These are phyloP conservation scores for Fusarium pseudoanthophilum DNA, from an alignment of 2,329 filamentous ascomycete genomes.

Conservation along the genomic window DNA sequence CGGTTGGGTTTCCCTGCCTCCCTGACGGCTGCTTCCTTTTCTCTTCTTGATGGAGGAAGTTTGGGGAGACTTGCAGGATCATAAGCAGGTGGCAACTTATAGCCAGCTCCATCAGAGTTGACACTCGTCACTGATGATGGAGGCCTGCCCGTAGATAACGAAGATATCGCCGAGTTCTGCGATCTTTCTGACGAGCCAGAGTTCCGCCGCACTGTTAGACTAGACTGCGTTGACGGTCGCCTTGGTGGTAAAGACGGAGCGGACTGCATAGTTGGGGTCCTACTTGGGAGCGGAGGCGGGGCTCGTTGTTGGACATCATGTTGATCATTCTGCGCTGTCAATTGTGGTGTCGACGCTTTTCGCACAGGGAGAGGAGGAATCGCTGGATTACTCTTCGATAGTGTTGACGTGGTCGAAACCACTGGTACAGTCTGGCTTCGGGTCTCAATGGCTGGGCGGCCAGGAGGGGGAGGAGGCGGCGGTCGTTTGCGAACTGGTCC, in stretches of 20 bases:
- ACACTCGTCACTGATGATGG: slow-evolving; percentile 61
- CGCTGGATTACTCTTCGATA: slow-evolving; percentile 24
- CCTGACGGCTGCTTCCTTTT: slow-evolving; percentile 56
- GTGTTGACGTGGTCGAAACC: slow-evolving; percentile 46
- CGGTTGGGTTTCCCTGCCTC: slow-evolving; percentile 39
- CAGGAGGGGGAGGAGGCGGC: slow-evolving; percentile 54
- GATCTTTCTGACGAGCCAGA: slow-evolving; percentile 70
- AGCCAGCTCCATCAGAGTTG: slow-evolving; percentile 53
- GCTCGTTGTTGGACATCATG: slow-evolving; percentile 33
- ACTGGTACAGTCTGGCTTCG: slow-evolving; percentile 52
- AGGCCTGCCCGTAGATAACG: slow-evolving; percentile 59
- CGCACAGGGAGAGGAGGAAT: slow-evolving; percentile 38
- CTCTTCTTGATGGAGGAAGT: slow-evolving; percentile 65
- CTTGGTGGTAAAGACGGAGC: slow-evolving; percentile 63
- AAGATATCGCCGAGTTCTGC: slow-evolving; percentile 64
- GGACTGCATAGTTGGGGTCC: slow-evolving; percentile 47
- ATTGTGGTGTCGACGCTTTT: slow-evolving; percentile 20
- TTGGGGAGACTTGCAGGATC: slow-evolving; percentile 67
- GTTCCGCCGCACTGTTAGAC: slow-evolving; percentile 58
- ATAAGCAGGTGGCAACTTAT: slow-evolving; percentile 66
- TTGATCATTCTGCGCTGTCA: slow-evolving; percentile 14
- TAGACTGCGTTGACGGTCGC: slow-evolving; percentile 56
- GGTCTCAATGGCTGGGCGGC: slow-evolving; percentile 52
- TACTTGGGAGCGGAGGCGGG: slow-evolving; percentile 52
- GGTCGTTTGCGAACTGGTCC: slow-evolving; percentile 56